Evolutionary conservation across 2,329 filamentous ascomycete species (phyloP), one percentile per base, ranked within the genome.

Genomic region (Thielaviopsis musarum): DNA sequence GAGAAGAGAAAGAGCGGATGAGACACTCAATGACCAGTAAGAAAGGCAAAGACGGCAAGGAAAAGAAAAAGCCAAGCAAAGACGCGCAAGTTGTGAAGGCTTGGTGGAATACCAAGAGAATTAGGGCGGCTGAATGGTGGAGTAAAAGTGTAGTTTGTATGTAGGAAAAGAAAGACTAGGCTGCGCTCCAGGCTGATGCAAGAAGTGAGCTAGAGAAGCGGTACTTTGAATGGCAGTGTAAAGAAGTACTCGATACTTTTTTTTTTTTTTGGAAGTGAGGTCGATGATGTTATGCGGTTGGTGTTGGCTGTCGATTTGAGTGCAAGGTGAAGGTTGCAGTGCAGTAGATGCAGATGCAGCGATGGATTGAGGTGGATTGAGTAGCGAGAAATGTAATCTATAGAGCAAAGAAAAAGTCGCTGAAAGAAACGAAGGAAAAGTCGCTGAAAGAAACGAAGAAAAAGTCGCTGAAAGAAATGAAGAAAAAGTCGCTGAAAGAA

Each of bases 41-140:
- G 22, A 53, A 53, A 10, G 10, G 12, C 6, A 28, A 26, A 53
- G 24, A 57, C 41, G 48, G 21, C 21, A 52, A 52, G 24, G 45
- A 19, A 51, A 22, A 28, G n/a, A 28, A 54, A 58, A 48, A 58
- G 57, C 49, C 51, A 54, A 54, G 57, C 57, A 45, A 58, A 54
- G 48, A 58, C 51, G 51, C 57, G 57, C 49, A 53, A 52, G 17
- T 58, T 21, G 34, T n/a, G 28, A 58, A 45, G 38, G 49, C 15
- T 38, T 53, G 28, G 51, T 10, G 22, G 26, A 53, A 49, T 49
- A 49, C 45, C 45, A 49, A 49, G 45, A 49, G 45, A 49, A 49
- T 49, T 49, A 49, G 45, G 45, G 45, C 45, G 45, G 45, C n/a
- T 49, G 45, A 21, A 49, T 21, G 45, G n/a, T 7, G 45, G 45